Evolutionary conservation across 192 early-diverging fungal genomes (phyloP).

Genomic region (Dispira simplex): DNA sequence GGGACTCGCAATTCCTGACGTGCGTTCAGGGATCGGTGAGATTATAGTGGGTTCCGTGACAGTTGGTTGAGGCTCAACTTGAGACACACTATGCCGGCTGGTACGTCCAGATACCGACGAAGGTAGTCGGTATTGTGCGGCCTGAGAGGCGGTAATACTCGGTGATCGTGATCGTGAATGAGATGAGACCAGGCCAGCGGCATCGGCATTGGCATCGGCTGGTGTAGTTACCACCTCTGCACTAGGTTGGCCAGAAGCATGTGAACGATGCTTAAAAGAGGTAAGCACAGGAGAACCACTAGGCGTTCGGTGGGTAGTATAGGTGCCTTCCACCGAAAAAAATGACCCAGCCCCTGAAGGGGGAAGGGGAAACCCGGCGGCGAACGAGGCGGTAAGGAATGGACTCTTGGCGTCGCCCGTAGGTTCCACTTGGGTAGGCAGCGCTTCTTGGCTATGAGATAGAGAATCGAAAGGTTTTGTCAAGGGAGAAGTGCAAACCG

Average conservation of each 20-base stretch:
- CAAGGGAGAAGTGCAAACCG: not conserved
- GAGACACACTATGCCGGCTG: not conserved
- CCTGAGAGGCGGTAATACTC: not conserved
- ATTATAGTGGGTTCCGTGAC: too few relatives aligned
- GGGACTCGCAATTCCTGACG: too few relatives aligned
- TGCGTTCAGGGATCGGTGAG: too few relatives aligned
- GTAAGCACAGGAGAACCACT: not conserved
- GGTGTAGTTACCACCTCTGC: not conserved
- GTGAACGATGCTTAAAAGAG: not conserved
- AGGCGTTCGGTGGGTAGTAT: not conserved
- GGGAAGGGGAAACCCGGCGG: slow-evolving; percentile 1
- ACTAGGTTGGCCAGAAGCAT: not conserved
- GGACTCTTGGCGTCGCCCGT: not conserved
- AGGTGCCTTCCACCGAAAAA: not conserved
- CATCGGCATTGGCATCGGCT: too few relatives aligned
- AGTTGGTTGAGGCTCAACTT: too few relatives aligned
- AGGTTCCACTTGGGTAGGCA: not conserved
- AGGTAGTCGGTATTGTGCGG: not conserved
- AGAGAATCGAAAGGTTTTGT: not conserved
- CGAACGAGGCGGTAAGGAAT: not conserved
- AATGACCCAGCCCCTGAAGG: not conserved
- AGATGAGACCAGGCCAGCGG: not conserved
- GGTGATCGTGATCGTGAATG: not conserved
- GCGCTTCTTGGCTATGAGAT: not conserved
- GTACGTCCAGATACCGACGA: not conserved